Base-by-base conservation (phyloP, 2,329 filamentous ascomycete species). In the Karstenula rhodostoma region DNA sequence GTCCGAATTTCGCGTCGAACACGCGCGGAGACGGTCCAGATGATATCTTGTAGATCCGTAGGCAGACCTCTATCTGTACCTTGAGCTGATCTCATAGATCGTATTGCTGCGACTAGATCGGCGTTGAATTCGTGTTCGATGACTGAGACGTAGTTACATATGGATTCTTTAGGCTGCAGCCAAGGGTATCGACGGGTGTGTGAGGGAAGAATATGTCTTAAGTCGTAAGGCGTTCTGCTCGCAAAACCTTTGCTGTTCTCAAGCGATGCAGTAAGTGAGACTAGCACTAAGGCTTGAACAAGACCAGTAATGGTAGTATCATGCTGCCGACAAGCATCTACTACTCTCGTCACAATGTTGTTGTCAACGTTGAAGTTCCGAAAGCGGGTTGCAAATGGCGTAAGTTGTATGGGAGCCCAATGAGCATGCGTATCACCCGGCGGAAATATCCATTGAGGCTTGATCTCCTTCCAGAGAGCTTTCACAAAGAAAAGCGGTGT, bases 131-230 rank as follows among this genome's bases (percentile, higher is more conserved):
- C 60, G 33, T 63, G 58, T 33, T 43, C 43, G n/a, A 65, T n/a
- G 22, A 58, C 48, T 4, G 54, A 56, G 13, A 60, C 63, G 43
- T 63, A 63, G 44, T 63, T 65, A 37, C 57, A 49, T 25, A 65
- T 59, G 47, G 33, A 54, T 40, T 40, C 17, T 40, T 19, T 19
- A n/a, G 17, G 37, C 37, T 40, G 37, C 37, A 40, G 37, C 15
- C 17, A 40, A 40, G 25, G 15, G 27, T n/a, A 62, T 27, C 59
- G 17, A 22, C 33, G 49, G 19, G 44, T 43, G 4, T 54, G 42
- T 33, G 33, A 10, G 15, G 60, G 60, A 25, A 65, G 37, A 50
- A 58, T 44, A 23, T 49, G 49, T 27, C 62, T 57, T 27, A 52
- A 60, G 47, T 65, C 62, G n/a, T 29, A 29, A 33, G 54, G 35